Evolutionary conservation across 73 alveolate species (phyloP), one percentile per base, ranked within the genome.

Genomic region (Paramecium octaurelia): DNA sequence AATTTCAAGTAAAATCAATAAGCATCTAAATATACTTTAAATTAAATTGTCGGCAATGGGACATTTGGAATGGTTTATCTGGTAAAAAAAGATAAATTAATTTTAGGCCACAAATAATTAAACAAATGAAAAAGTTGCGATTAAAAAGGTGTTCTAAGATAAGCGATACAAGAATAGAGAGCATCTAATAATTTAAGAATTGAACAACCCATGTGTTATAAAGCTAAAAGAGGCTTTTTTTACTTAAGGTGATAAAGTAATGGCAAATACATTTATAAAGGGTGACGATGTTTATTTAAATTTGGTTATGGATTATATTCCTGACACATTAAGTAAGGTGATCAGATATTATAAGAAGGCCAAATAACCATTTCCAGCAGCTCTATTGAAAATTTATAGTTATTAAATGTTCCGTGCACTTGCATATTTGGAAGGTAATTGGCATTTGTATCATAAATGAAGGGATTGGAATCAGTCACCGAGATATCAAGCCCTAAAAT

Each of bases 401-500:
- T 97, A 93, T 93, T 94, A 97, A 90, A 93, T 97, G 97, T 85
- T 97, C 57, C 93, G 98, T 85, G 92, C 98, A 6, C 92, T 97
- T 6, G 98, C 98, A 2, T 97, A 97, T 75, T 86, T 97, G n/a
- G 97, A 95, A 83, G 95, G 97, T 54, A 54, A 16, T 16, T 10
- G 86, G 80, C 1, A 43, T 34, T 23, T 18, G 14, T 54, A 89
- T 43, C 5, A n/a, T 16, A 27, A 35, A 27, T 16, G 23, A 31
- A 80, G 91, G 91, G 3, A n/a, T 80, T 31, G 95, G 97, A 57
- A 94, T 96, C n/a, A 96, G 98, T 58, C 99, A 97, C 77, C 88
- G 99, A 89, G 99, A 97, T 76, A 96, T 97, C 36, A 97, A 96
- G 69, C 99, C 99, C 8, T 92, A 96, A 89, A 97, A 97, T 93